Conservation (phyloP, 192 early-diverging fungal genomes). For the Jimgerdemannia lactiflua region DNA sequence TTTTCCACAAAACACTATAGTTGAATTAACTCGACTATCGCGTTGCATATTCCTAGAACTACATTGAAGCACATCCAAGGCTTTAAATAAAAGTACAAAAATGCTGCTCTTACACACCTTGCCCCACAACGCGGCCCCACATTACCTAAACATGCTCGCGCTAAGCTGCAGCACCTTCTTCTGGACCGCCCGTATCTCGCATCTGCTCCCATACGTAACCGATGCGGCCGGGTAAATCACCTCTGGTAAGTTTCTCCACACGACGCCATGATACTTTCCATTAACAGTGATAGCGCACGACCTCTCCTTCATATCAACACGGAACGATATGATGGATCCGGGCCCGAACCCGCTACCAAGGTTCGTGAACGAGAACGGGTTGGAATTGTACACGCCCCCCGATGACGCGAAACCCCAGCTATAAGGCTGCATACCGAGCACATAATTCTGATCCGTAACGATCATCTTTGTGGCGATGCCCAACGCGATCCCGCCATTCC, state of each 20-base stretch:
- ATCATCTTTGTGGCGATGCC: neutral
- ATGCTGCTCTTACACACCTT: too few species aligned
- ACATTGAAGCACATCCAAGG: too few species aligned
- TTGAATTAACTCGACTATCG: too few species aligned
- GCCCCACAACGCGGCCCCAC: too few species aligned
- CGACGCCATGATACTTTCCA: neutral
- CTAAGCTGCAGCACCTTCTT: neutral
- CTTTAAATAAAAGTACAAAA: too few species aligned
- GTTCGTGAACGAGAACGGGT: neutral
- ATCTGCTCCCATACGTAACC: neutral
- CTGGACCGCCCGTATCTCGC: neutral
- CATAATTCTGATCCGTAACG: neutral
- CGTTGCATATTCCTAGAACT: too few species aligned
- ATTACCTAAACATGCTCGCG: neutral
- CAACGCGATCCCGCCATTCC: neutral
- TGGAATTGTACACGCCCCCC: neutral
- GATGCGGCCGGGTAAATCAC: neutral
- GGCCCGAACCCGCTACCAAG: neutral
- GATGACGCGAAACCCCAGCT: neutral
- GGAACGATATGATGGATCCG: neutral
- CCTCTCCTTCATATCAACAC: neutral
- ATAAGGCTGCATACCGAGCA: neutral
- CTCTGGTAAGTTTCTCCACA: neutral
- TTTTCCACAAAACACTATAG: too few species aligned
- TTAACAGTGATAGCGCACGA: neutral